Base-by-base conservation (phyloP, 1,284 basidiomycete species). In the Boletus smithii region DNA sequence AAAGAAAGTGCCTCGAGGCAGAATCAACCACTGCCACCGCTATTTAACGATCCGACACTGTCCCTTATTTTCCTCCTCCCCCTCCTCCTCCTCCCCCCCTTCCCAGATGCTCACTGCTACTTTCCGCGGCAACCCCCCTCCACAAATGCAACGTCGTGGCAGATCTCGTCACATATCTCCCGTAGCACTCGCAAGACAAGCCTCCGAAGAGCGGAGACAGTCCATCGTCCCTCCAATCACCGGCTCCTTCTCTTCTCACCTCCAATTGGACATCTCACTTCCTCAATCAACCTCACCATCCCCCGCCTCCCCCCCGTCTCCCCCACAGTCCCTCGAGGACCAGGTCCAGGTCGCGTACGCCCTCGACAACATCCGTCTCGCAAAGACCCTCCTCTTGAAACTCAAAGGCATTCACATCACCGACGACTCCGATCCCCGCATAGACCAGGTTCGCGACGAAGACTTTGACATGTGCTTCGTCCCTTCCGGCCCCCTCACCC, bases 341-440 rank as follows among this genome's bases (percentile, higher is more conserved):
- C 79, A 79, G 62, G 73, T 84, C 37, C 80, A 84, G 58, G 69
- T 75, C 55, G 83, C 83, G 6, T 84, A 84, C 56, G 79, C 82
- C 0, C 69, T 73, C 47, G 82, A 84, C 60, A 70, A 85, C 67
- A 76, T 85, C 50, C 80, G 78, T 49, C 73, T 77, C 48, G 81
- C 83, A 33, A 82, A 81, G 68, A 70, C 80, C 24, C 72, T 85
- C 18, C 71, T 81, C 13, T 68, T 85, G 45, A 73, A 75, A 30
- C 75, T 83, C 53, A 76, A 77, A 49, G 81, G 81, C 51, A 74
- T 83, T 44, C 74, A 81, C 46, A 75, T 83, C 56, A 70, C 73
- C 11, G 72, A 72, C 16, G 77, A 80, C 59, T 65, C 75, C 49
- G 82, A 84, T 63, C 80, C 82, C 1, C 75, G 80, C 42, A 82